Conservation (phyloP, 2,329 filamentous ascomycete species). For the Fusarium chlamydosporum region DNA sequence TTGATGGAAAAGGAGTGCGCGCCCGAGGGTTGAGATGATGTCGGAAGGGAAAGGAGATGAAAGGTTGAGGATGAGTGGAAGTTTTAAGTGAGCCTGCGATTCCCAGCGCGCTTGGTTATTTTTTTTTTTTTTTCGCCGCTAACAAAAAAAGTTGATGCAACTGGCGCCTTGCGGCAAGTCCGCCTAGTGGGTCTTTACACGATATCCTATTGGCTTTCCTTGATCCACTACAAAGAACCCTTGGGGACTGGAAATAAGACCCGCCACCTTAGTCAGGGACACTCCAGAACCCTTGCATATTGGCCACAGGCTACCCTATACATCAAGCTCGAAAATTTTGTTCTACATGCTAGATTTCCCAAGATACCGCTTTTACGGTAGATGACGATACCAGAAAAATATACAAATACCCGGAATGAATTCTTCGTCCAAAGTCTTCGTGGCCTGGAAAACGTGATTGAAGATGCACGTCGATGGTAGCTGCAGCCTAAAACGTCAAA, state of each 20-base stretch:
- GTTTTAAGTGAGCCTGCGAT: slow-evolving; percentile 45
- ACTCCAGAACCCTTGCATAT: neutral
- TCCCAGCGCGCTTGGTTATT: slow-evolving; percentile 44
- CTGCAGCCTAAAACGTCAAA: too few relatives aligned
- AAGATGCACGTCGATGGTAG: too few relatives aligned
- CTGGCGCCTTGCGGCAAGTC: slow-evolving; percentile 45
- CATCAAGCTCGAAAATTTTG: neutral
- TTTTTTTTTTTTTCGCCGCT: slow-evolving; percentile 52
- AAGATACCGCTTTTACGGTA: neutral
- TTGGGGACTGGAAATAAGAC: slow-evolving; percentile 17
- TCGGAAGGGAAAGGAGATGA: slow-evolving; percentile 43
- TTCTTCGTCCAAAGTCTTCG: too few relatives aligned
- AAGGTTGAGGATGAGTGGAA: slow-evolving; percentile 48
- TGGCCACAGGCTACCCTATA: slow-evolving; percentile 22
- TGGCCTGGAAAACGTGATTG: too few relatives aligned
- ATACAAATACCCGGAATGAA: neutral
- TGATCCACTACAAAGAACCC: slow-evolving; percentile 20
- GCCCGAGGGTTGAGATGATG: slow-evolving; percentile 50
- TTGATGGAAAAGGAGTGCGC: slow-evolving; percentile 51
- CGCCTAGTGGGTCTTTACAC: slow-evolving; percentile 18
- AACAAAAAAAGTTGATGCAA: slow-evolving; percentile 44
- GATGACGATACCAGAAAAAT: too few relatives aligned
- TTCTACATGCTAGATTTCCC: neutral
- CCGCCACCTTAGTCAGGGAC: slow-evolving; percentile 36
- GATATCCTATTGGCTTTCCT: neutral